These are phyloP conservation scores for Aureobasidium lini DNA, from an alignment of 2,329 filamentous ascomycete genomes.

Conservation along the genomic window DNA sequence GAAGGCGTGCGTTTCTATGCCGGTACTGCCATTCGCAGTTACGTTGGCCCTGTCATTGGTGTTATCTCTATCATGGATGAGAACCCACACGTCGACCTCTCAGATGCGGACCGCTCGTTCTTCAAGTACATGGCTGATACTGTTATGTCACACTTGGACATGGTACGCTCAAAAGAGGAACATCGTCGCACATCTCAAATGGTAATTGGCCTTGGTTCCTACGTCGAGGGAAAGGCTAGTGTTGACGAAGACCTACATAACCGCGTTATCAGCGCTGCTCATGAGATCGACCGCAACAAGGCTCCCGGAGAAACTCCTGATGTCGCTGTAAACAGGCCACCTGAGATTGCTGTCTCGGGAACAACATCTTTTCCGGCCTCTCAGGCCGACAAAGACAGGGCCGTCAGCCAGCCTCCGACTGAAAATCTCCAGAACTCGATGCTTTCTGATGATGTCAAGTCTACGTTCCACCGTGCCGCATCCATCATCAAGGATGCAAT, in stretches of 20 bases:
- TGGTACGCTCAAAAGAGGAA: slow-evolving; percentile 44
- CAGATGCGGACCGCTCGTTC: slow-evolving; percentile 43
- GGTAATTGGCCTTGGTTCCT: slow-evolving; percentile 48
- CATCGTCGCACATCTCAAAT: slow-evolving; percentile 48
- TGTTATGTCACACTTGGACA: slow-evolving; percentile 56
- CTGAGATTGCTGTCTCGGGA: background rate
- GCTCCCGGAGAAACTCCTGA: background rate
- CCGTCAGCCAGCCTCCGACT: too few relatives aligned
- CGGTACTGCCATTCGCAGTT: slow-evolving; percentile 54
- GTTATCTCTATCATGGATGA: slow-evolving; percentile 54
- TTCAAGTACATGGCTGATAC: slow-evolving; percentile 51
- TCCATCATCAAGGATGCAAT: slow-evolving; percentile 43
- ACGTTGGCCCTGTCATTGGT: slow-evolving; percentile 52
- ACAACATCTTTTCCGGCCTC: background rate
- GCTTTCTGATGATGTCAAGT: slow-evolving; percentile 18
- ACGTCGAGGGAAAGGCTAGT: slow-evolving; percentile 20
- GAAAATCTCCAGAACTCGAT: background rate
- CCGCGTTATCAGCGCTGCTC: background rate
- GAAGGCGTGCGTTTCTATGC: slow-evolving; percentile 40
- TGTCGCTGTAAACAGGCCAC: background rate
- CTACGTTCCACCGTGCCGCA: slow-evolving; percentile 41
- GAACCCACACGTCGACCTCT: slow-evolving; percentile 44
- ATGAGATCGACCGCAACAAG: background rate
- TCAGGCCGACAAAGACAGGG: background rate
- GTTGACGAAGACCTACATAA: background rate